Conservation (phyloP, 1,139 yeast genomes). For the Scheffersomyces lignicola region DNA sequence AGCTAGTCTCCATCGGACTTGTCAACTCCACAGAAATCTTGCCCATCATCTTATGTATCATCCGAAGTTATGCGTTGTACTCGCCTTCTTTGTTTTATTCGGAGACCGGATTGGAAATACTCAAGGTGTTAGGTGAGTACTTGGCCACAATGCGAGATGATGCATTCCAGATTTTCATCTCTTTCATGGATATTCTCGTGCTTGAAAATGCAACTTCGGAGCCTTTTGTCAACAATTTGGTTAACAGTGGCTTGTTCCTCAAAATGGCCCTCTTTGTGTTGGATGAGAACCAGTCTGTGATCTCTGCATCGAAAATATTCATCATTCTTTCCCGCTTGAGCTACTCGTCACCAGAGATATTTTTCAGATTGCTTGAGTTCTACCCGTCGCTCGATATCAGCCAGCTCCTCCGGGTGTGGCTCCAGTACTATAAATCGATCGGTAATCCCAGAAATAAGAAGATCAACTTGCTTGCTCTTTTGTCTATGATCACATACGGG, state of each 20-base stretch:
- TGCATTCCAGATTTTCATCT: conserved; percentile 55
- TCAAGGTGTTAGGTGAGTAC: conserved; percentile 56
- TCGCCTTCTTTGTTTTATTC: conserved; percentile 48
- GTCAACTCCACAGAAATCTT: conserved; percentile 74
- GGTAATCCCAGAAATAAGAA: conserved; percentile 72
- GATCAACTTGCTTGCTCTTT: conserved; percentile 59
- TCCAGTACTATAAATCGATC: conserved; percentile 44
- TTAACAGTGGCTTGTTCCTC: conserved; percentile 49
- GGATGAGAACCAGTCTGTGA: conserved; percentile 50
- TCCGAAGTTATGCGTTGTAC: conserved; percentile 70
- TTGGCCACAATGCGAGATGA: conserved; percentile 70
- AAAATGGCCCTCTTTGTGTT: conserved; percentile 47
- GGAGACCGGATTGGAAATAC: conserved; percentile 37
- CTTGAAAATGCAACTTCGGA: conserved; percentile 28
- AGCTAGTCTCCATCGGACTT: conserved; percentile 49
- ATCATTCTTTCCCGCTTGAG: conserved; percentile 56
- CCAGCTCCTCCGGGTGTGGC: conserved; percentile 33
- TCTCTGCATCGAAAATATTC: conserved; percentile 51
- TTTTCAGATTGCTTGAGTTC: conserved; percentile 38
- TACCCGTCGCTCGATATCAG: conserved; percentile 22
- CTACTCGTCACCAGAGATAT: conserved; percentile 45
- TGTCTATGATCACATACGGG: conserved; percentile 37
- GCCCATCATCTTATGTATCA: conserved; percentile 63
- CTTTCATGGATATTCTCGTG: conserved; percentile 58
- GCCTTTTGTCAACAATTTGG: conserved; percentile 32